phyloP scores from a whole-genome alignment of 768 basidiomycete genomes.

The Cystofilobasidium capitatum region DNA sequence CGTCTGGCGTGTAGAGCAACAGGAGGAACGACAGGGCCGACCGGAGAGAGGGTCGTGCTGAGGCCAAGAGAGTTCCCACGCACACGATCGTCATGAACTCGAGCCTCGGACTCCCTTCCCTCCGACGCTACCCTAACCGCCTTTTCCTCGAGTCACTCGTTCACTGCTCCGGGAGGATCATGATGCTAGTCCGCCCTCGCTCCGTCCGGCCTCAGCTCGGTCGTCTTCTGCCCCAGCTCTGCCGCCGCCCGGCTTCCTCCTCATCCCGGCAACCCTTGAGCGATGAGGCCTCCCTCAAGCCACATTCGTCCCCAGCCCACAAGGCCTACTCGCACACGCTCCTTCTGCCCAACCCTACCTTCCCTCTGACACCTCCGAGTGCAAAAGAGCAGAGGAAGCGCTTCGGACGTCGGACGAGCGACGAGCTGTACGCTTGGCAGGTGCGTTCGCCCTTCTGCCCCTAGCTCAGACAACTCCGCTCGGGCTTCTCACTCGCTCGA shows the following conservation, averaged over 20 bases:
- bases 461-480: background rate
- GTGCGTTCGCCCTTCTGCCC: constrained; percentile 30
- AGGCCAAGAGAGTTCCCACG: too few species aligned
- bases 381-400: constrained; percentile 53
- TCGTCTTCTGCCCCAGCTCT: background rate
- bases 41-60: too few species aligned
- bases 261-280: too few species aligned
- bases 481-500: background rate
- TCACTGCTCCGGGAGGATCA: too few species aligned
- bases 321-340: constrained; percentile 55
- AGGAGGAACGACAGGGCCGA: too few species aligned
- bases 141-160: too few species aligned
- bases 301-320: constrained; percentile 11
- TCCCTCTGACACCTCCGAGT: constrained; percentile 59
- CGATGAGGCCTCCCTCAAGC: background rate
- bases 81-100: too few species aligned
- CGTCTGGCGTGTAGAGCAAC: too few species aligned
- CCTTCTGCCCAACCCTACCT: constrained; percentile 67
- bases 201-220: too few species aligned
- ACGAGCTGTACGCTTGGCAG: constrained; percentile 57
- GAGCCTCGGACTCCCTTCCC: too few species aligned
- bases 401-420: constrained; percentile 56
- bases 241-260: background rate
- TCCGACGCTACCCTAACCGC: too few species aligned
- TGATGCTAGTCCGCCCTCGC: too few species aligned